Percentiles rank a stretch among this genome's conserved stretches.
phyloP scores from a whole-genome alignment of 306 rosid genomes.

The Vicia faba region DNA sequence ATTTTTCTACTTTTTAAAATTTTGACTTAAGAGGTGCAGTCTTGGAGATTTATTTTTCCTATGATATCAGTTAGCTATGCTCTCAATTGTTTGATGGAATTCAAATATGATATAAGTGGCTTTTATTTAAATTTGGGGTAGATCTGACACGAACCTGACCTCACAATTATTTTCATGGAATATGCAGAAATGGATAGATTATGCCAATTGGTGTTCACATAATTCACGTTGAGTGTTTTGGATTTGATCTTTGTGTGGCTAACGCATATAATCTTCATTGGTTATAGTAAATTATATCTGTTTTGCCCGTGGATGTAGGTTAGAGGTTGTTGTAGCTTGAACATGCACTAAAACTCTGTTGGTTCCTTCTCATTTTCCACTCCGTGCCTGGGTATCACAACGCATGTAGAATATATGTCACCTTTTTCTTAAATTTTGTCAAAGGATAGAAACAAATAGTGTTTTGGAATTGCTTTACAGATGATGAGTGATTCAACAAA shows the following conservation, averaged over 20 bases:
- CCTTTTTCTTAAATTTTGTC: slow-evolving; percentile 19
- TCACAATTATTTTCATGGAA: neutral
- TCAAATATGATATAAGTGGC: neutral
- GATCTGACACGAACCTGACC: neutral
- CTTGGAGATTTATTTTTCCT: neutral
- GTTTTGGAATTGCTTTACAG: slow-evolving; percentile 55
- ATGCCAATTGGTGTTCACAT: neutral
- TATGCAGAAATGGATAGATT: slow-evolving; percentile 7
- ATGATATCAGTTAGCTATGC: too few relatives aligned
- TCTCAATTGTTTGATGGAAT: too few relatives aligned
- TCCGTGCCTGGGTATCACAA: neutral
- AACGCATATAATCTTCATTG: neutral
- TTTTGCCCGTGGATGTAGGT: slow-evolving; percentile 6
- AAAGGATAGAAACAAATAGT: slow-evolving; percentile 31
- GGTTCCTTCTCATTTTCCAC: slow-evolving; percentile 10
- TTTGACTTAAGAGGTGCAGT: neutral
- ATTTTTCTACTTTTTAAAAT: neutral
- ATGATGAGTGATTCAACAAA: slow-evolving; percentile 99
- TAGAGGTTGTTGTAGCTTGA: slow-evolving; percentile 5
- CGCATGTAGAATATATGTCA: neutral
- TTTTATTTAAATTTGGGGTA: slow-evolving; percentile 20
- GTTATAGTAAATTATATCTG: slow-evolving; percentile 1
- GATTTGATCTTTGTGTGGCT: slow-evolving; percentile 10
- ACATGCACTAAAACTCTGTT: neutral
- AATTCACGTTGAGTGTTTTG: slow-evolving; percentile 1